These are phyloP conservation scores for Dactylellina leptospora DNA, from an alignment of 2,329 filamentous ascomycete genomes.

Conservation along the genomic window DNA sequence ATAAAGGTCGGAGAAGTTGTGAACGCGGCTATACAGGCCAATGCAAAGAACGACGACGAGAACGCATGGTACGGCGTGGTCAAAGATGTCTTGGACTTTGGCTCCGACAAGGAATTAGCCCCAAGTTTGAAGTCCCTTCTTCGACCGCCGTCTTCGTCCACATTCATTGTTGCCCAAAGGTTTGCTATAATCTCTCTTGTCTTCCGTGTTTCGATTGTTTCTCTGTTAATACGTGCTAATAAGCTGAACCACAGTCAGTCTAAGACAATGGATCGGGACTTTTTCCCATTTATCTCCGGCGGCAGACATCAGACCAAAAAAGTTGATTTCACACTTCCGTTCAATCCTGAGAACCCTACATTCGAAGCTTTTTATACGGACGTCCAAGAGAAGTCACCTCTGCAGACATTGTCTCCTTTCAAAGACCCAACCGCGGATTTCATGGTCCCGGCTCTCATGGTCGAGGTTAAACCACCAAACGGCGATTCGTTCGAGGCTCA, in stretches of 20 bases:
- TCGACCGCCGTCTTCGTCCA: neutral
- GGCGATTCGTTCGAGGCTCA: conserved; percentile 1
- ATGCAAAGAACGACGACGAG: neutral
- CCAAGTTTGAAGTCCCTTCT: neutral
- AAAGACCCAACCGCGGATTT: neutral
- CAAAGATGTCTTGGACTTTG: neutral
- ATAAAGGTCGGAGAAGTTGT: neutral
- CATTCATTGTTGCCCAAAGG: neutral
- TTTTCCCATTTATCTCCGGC: neutral
- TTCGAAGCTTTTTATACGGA: neutral
- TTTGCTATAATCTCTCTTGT: neutral
- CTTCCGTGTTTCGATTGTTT: neutral
- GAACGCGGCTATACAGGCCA: neutral
- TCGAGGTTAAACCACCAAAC: conserved; percentile 1
- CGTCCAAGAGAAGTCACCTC: neutral
- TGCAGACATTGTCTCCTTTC: neutral
- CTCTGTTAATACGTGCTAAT: neutral
- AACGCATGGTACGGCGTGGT: neutral
- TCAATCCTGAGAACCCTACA: neutral
- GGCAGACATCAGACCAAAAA: neutral
- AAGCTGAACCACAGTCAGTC: neutral
- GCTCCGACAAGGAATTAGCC: neutral
- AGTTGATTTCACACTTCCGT: neutral
- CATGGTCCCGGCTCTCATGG: neutral
- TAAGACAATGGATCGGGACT: neutral